Evolutionary conservation across 129 eudicot species (phyloP).

Genomic region (Gnaphalium uliginosum): DNA sequence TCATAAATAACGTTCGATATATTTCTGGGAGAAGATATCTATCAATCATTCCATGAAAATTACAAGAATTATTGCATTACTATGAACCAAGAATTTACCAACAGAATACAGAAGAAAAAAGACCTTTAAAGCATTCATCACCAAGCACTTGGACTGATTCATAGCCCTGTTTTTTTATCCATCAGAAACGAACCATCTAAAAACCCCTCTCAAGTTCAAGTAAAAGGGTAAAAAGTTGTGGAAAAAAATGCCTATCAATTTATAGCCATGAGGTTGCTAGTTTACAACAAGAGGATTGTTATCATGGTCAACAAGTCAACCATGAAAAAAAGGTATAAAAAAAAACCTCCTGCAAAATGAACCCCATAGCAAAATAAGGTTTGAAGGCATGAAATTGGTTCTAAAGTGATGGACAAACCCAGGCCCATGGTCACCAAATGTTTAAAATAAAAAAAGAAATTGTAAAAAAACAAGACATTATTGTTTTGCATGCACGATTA

Average conservation of each 20-base stretch:
- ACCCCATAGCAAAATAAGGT: constrained; percentile 54
- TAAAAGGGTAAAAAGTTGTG: constrained; percentile 26
- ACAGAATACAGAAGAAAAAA: constrained; percentile 34
- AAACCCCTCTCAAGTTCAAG: constrained; percentile 23
- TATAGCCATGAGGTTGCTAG: constrained; percentile 40
- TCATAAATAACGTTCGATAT: neutral
- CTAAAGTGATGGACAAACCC: constrained; percentile 40
- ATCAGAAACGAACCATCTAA: constrained; percentile 35
- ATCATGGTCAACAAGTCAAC: constrained; percentile 54
- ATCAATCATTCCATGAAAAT: constrained; percentile 17
- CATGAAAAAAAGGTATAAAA: constrained; percentile 46
- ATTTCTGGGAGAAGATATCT: neutral
- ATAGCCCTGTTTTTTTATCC: constrained; percentile 41
- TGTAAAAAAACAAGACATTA: constrained; percentile 18
- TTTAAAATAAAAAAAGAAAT: constrained; percentile 15
- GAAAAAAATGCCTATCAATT: constrained; percentile 34
- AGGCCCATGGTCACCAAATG: constrained; percentile 35
- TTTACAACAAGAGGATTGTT: constrained; percentile 57
- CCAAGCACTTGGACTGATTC: constrained; percentile 38
- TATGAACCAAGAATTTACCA: constrained; percentile 33
- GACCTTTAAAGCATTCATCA: constrained; percentile 47
- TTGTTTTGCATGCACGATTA: neutral
- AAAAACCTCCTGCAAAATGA: constrained; percentile 74
- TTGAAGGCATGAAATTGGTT: constrained; percentile 33
- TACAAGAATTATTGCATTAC: constrained; percentile 26